Evolutionary conservation across 257 asterid genomes (phyloP).

Genomic region (Echium plantagineum): DNA sequence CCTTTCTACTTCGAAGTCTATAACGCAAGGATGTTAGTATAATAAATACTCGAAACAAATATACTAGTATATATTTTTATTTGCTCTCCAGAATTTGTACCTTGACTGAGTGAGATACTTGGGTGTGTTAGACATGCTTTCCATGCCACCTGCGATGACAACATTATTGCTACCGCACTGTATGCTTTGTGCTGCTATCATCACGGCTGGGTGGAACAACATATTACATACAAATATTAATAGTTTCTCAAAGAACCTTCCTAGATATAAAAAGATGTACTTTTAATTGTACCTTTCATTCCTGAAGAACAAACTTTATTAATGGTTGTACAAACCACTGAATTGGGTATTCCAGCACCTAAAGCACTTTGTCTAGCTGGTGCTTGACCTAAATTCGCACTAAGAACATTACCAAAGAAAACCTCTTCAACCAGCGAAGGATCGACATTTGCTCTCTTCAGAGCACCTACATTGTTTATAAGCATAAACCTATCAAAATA

Average conservation of each 20-base stretch:
- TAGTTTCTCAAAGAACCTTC: slow-evolving; percentile 3
- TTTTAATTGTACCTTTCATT: slow-evolving; percentile 56
- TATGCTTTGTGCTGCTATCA: slow-evolving; percentile 89
- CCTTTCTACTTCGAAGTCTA: too few species aligned
- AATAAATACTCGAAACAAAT: not conserved
- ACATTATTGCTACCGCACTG: slow-evolving; percentile 64
- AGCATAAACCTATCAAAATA: not conserved
- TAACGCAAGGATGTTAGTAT: too few species aligned
- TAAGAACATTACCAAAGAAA: slow-evolving; percentile 86
- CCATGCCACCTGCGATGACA: slow-evolving; percentile 95
- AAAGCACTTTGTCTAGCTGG: slow-evolving; percentile 99
- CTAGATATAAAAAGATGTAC: not conserved
- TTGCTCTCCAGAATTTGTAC: slow-evolving; percentile 23
- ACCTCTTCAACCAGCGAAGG: slow-evolving; percentile 88
- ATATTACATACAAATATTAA: slow-evolving; percentile 5
- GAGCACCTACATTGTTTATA: slow-evolving; percentile 45
- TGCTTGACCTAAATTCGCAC: slow-evolving; percentile 99
- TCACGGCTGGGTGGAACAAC: slow-evolving; percentile 42
- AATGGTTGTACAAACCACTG: slow-evolving; percentile 84
- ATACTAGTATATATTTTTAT: not conserved
- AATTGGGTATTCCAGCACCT: slow-evolving; percentile 81
- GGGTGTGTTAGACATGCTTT: slow-evolving; percentile 94
- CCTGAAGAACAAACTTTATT: slow-evolving; percentile 97
- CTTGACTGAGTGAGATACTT: slow-evolving; percentile 68
- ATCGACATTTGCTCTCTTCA: slow-evolving; percentile 67